phyloP scores from a whole-genome alignment of 345 rosid species.

The Boechera retrofracta region DNA sequence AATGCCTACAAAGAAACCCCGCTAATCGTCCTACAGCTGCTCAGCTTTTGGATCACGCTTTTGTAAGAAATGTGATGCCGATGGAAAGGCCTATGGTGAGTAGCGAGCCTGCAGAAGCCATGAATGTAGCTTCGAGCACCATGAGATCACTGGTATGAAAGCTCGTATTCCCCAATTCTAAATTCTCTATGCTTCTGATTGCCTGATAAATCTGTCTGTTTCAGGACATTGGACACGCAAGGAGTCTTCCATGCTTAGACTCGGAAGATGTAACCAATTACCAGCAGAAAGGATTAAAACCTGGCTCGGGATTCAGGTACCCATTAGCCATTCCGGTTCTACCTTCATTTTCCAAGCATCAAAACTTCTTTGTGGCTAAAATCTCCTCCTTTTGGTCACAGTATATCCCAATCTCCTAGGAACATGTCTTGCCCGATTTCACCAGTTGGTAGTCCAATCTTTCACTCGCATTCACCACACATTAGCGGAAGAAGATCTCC shows the following conservation, averaged over 20 bases:
- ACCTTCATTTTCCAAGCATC: slow-evolving; percentile 17
- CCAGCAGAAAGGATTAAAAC: slow-evolving; percentile 55
- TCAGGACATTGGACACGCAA: slow-evolving; percentile 60
- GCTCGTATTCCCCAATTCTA: neutral
- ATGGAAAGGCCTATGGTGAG: slow-evolving; percentile 58
- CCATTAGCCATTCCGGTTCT: slow-evolving; percentile 24
- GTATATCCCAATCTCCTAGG: slow-evolving; percentile 57
- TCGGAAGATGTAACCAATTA: slow-evolving; percentile 52
- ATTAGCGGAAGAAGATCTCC: slow-evolving; percentile 66
- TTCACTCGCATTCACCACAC: slow-evolving; percentile 62
- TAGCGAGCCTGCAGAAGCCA: slow-evolving; percentile 51
- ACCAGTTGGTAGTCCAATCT: slow-evolving; percentile 66
- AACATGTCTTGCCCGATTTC: slow-evolving; percentile 68
- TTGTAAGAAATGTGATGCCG: slow-evolving; percentile 62
- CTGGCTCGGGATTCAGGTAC: slow-evolving; percentile 57
- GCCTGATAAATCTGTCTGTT: slow-evolving; percentile 43
- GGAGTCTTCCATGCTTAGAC: slow-evolving; percentile 54
- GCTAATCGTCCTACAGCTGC: slow-evolving; percentile 67
- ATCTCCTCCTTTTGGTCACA: slow-evolving; percentile 26
- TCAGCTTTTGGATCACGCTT: slow-evolving; percentile 68
- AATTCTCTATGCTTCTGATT: slow-evolving; percentile 10
- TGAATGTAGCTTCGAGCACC: slow-evolving; percentile 51
- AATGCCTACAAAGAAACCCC: slow-evolving; percentile 75
- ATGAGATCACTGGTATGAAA: slow-evolving; percentile 63
- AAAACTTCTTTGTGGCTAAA: slow-evolving; percentile 2